Percentiles rank a stretch among this genome's conserved stretches.
These are phyloP conservation scores for Neurospora terricola DNA, from an alignment of 495 filamentous ascomycete genomes.

Conservation along the genomic window DNA sequence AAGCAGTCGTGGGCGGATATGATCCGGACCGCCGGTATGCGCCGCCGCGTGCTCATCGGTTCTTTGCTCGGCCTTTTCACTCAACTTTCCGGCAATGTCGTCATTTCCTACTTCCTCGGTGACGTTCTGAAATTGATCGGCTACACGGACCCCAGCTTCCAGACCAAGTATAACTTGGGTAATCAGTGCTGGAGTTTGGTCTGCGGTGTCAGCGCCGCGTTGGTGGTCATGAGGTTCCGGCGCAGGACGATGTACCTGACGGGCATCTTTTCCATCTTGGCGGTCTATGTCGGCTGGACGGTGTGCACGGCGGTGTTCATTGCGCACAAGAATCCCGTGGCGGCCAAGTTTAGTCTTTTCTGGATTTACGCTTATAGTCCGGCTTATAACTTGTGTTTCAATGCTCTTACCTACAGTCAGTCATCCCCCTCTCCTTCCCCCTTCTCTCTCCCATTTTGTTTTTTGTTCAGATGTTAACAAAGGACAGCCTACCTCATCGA, in stretches of 20 bases:
- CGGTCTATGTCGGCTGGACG: slow-evolving; percentile 52
- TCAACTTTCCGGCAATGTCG: slow-evolving; percentile 54
- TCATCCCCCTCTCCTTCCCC: background rate
- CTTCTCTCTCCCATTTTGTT: background rate
- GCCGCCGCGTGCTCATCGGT: slow-evolving; percentile 44
- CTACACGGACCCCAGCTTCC: slow-evolving; percentile 42
- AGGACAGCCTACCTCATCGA: slow-evolving; percentile 50
- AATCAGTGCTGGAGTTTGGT: slow-evolving; percentile 49
- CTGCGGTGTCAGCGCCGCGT: slow-evolving; percentile 42
- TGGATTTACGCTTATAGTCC: slow-evolving; percentile 58
- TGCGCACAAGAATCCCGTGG: slow-evolving; percentile 19
- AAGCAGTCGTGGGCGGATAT: slow-evolving; percentile 49
- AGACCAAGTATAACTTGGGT: slow-evolving; percentile 48
- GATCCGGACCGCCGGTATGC: slow-evolving; percentile 45
- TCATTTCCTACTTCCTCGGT: slow-evolving; percentile 51
- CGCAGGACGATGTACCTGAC: slow-evolving; percentile 53
- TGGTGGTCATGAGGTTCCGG: slow-evolving; percentile 45
- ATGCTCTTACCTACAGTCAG: slow-evolving; percentile 58
- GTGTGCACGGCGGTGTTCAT: slow-evolving; percentile 42
- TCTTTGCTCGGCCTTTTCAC: slow-evolving; percentile 51
- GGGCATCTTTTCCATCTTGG: slow-evolving; percentile 42
- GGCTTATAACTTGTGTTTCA: slow-evolving; percentile 55
- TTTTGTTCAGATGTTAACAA: background rate
- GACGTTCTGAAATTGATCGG: slow-evolving; percentile 39
- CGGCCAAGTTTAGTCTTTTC: slow-evolving; percentile 40